Evolutionary conservation across 1,139 yeast species (phyloP).

Genomic region (Blastobotrys proliferans): DNA sequence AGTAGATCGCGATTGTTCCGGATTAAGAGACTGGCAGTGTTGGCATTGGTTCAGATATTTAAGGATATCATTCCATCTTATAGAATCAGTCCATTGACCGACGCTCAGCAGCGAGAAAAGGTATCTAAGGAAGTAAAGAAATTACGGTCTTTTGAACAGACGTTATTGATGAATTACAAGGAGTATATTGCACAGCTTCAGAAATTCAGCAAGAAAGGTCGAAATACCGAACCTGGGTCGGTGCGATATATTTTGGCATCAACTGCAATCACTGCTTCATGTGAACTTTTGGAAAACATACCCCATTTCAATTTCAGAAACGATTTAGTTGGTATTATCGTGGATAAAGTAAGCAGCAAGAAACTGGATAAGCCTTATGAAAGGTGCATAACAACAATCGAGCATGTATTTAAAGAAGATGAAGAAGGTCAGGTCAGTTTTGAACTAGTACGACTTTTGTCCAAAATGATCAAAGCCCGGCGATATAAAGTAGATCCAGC

Average conservation of each 20-base stretch:
- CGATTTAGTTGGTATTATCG: constrained; percentile 63
- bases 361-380: constrained; percentile 45
- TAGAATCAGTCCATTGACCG: constrained; percentile 76
- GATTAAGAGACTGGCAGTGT: constrained; percentile 66
- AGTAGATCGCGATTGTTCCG: constrained; percentile 62
- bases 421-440: constrained; percentile 76
- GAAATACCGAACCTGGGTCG: constrained; percentile 33
- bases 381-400: constrained; percentile 62
- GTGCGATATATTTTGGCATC: constrained; percentile 46
- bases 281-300: constrained; percentile 65
- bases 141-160: constrained; percentile 75
- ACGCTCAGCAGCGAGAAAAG: constrained; percentile 64
- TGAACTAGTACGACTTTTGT: constrained; percentile 63
- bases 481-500: constrained; percentile 80
- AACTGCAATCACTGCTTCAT: constrained; percentile 68
- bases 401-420: constrained; percentile 60
- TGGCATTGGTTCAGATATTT: constrained; percentile 81
- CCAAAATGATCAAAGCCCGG: constrained; percentile 69
- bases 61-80: constrained; percentile 86
- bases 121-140: constrained; percentile 78
- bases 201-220: constrained; percentile 30
- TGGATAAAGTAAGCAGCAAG: constrained; percentile 41
- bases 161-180: constrained; percentile 63
- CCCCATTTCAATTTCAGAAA: constrained; percentile 77
- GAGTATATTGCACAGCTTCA: constrained; percentile 58